These are phyloP conservation scores for Cladobotryum protrusum DNA, from an alignment of 2,329 filamentous ascomycete genomes.

Conservation along the genomic window DNA sequence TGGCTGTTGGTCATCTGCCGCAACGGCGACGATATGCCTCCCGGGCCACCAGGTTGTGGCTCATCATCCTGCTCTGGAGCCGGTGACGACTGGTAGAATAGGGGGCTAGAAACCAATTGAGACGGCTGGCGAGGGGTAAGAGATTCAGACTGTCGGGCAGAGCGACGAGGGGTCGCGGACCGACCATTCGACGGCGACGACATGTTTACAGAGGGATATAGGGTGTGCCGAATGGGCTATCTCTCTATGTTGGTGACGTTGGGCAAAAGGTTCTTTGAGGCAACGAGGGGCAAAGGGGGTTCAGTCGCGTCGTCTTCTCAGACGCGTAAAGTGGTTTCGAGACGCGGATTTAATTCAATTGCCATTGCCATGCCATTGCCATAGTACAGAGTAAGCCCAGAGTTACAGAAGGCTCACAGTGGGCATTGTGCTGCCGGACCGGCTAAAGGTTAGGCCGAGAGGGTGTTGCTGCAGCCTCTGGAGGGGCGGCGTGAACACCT, in stretches of 20 bases:
- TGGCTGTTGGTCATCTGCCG: conserved; percentile 53
- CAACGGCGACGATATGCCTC: conserved; percentile 47
- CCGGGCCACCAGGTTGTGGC: conserved; percentile 24
- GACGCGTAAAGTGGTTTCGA: conserved; percentile 37
- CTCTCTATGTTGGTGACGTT: conserved; percentile 12
- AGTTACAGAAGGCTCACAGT: not conserved
- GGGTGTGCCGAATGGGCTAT: conserved; percentile 6
- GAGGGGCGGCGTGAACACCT: conserved; percentile 23
- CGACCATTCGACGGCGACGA: conserved; percentile 42
- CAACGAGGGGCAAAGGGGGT: conserved; percentile 18
- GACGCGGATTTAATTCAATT: not conserved
- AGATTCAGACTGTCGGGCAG: conserved; percentile 33
- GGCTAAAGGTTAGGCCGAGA: conserved; percentile 28
- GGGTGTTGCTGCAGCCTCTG: conserved; percentile 20
- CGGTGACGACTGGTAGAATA: conserved; percentile 62
- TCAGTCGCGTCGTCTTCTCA: conserved; percentile 18
- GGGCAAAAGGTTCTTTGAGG: conserved; percentile 15
- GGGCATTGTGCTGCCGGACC: conserved; percentile 19
- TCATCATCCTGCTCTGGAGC: conserved; percentile 20
- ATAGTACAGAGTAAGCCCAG: not conserved
- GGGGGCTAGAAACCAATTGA: conserved; percentile 67
- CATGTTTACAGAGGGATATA: conserved; percentile 25
- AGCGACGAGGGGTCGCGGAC: conserved; percentile 36
- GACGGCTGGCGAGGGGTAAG: conserved; percentile 42
- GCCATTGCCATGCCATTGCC: too few relatives aligned